Conservation (phyloP, 345 rosid genomes). For the Eucalyptus erythrocorys region DNA sequence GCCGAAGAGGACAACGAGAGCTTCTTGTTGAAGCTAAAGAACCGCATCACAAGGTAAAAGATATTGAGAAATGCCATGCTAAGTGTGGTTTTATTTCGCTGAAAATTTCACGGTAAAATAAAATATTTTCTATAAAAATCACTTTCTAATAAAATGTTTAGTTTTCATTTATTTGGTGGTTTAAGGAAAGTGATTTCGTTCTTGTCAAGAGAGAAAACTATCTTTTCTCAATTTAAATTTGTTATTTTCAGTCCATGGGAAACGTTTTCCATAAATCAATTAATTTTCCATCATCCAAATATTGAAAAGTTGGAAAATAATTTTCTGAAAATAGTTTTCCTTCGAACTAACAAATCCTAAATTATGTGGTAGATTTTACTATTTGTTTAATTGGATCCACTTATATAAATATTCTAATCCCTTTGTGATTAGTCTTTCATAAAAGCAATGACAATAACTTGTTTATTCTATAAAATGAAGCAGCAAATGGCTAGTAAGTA, state of each 20-base stretch:
- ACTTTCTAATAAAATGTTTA: not conserved
- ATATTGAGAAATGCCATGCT: too few relatives aligned
- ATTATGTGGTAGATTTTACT: not conserved
- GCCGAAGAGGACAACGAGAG: slow-evolving; percentile 33
- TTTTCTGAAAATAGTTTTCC: not conserved
- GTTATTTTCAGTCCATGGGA: not conserved
- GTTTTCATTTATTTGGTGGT: not conserved
- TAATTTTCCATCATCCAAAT: not conserved
- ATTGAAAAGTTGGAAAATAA: not conserved
- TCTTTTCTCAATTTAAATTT: not conserved
- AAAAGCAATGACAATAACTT: not conserved
- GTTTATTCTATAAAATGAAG: not conserved
- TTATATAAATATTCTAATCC: not conserved
- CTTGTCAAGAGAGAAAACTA: not conserved
- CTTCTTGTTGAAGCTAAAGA: slow-evolving; percentile 13
- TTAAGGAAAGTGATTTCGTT: not conserved
- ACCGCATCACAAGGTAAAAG: not conserved
- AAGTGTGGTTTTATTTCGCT: too few relatives aligned
- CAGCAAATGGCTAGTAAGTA: not conserved
- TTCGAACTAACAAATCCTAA: not conserved
- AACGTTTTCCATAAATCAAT: not conserved
- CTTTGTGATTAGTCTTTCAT: not conserved
- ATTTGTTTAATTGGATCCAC: not conserved
- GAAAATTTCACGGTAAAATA: too few relatives aligned
- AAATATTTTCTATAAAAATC: not conserved